Percentiles rank a stretch among this genome's conserved stretches.
These are phyloP conservation scores for Penicillium maclennaniae DNA, from an alignment of 495 filamentous ascomycete species.

Conservation along the genomic window DNA sequence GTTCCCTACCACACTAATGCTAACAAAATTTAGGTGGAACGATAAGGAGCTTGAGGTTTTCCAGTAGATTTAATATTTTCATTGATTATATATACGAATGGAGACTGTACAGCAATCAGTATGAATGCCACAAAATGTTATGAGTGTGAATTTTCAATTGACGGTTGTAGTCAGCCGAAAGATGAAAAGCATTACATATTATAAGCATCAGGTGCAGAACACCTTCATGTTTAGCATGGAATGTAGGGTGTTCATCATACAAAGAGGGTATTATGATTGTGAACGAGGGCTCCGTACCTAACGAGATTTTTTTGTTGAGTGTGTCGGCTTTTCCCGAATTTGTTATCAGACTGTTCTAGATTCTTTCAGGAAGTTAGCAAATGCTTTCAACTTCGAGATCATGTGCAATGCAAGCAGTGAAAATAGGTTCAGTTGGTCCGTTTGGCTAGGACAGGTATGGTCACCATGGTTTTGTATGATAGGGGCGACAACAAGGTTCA, in stretches of 20 bases:
- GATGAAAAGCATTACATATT: slow-evolving; percentile 88
- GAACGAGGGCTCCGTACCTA: slow-evolving; percentile 6
- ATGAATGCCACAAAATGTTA: slow-evolving; percentile 23
- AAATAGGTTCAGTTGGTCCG: slow-evolving; percentile 66
- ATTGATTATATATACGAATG: slow-evolving; percentile 9
- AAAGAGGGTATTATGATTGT: slow-evolving; percentile 10
- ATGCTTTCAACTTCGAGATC: slow-evolving; percentile 10
- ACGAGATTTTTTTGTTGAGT: background rate
- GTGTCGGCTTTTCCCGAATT: background rate
- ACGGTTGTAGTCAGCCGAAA: slow-evolving; percentile 72
- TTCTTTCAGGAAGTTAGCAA: slow-evolving; percentile 31
- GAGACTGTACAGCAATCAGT: slow-evolving; percentile 34
- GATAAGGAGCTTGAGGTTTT: slow-evolving; percentile 59
- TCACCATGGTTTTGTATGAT: slow-evolving; percentile 85
- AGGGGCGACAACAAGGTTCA: slow-evolving; percentile 91
- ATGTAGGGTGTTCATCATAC: slow-evolving; percentile 69
- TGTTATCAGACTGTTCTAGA: background rate
- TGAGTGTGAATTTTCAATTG: slow-evolving; percentile 15
- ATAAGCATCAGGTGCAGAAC: slow-evolving; percentile 62
- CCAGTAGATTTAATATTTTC: slow-evolving; percentile 38
- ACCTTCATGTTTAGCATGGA: slow-evolving; percentile 93
- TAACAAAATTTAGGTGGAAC: slow-evolving; percentile 64
- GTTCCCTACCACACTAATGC: slow-evolving; percentile 13
- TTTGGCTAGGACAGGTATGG: slow-evolving; percentile 87
- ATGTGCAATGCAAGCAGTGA: slow-evolving; percentile 15